Evolutionary conservation across 306 rosid species (phyloP), one percentile per base, ranked within the genome.

Genomic region (Calophaca sinica): DNA sequence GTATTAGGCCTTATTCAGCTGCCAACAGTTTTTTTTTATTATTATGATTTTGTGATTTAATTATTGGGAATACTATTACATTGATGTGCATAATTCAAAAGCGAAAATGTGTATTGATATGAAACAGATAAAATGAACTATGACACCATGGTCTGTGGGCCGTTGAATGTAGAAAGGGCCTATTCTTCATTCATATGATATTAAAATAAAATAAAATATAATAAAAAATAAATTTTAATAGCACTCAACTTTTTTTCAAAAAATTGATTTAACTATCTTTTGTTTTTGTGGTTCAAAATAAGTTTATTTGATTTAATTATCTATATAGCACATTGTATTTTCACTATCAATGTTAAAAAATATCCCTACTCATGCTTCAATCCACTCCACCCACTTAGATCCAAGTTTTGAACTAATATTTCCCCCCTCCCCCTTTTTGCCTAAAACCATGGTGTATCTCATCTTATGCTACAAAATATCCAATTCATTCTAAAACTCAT

Each of bases 401-500:
- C 28, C 58, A 59, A 54, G 62, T 35, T 51, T 42, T 69, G 13
- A 54, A 65, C 26, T 38, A 20, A 29, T 35, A 35, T 11, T 11
- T 29, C 41, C 52, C 10, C 77, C 78, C 10, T 39, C 71, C 35
- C 12, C 5, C 46, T 8, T 65, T 55, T 63, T 66, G 20, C 77
- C 81, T 76, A 44, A 63, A 81, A 69, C 73, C 31, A 53, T 48
- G 81, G 58, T 70, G 70, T 54, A 63, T 70, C 58, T 54, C 69
- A 36, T 62, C 13, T 70, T 73, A 35, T 63, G 74, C 79, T 71
- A 11, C 59, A 63, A 81, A 81, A 81, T 81, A 81, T 81, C 84
- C 61, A 4, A 60, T 39, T 31, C 41, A 52, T 59, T 45, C 55
- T 36, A 33, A 15, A 69, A 28, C 74, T 54, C 66, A 45, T 54